Evolutionary conservation across 495 filamentous ascomycete genomes (phyloP), one percentile per base, ranked within the genome.

Genomic region (Apiosordaria backusii): DNA sequence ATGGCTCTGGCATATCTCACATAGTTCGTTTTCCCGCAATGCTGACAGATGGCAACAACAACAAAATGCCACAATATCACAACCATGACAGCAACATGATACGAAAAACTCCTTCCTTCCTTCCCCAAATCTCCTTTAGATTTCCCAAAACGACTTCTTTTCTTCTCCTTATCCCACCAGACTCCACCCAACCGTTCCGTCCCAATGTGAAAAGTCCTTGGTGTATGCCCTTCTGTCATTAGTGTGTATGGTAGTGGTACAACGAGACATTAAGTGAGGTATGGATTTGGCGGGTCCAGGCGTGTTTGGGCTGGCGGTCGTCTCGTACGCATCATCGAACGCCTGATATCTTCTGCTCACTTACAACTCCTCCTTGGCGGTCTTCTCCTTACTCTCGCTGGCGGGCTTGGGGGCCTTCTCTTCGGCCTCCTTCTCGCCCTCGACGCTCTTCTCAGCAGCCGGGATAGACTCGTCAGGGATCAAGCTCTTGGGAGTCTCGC

Each of bases 301-400:
- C 27, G 25, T 60, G 57, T 60, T 60, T 60, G 4, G 18, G 57
- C 27, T 23, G 7, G 21, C 27, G 57, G 23, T 15, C n/a, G 24
- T 22, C 54, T 25, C 21, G 54, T 25, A 13, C 5, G 35, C 35
- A 45, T 40, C 57, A 27, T 26, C 4, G 16, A 59, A 63, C 60
- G 62, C 64, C 50, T 69, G 18, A 18, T 40, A 24, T 60, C 10
- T 10, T 60, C 21, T 9, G 18, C 16, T 19, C 26, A 15, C 27
- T 27, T 26, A 40, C 23, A 35, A 10, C 60, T 69, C 69, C 26
- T 27, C 45, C 59, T 68, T 69, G 52, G 58, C 70, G 3, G 79
- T 82, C 6, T 90, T 90, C 75, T 90, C 89, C 67, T 88, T 87
- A n/a, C 81, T 85, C 75, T 93, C 90, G 68, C 88, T 92, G 27